Evolutionary conservation across 257 asterid species (phyloP).

Genomic region (Solanum chaucha): DNA sequence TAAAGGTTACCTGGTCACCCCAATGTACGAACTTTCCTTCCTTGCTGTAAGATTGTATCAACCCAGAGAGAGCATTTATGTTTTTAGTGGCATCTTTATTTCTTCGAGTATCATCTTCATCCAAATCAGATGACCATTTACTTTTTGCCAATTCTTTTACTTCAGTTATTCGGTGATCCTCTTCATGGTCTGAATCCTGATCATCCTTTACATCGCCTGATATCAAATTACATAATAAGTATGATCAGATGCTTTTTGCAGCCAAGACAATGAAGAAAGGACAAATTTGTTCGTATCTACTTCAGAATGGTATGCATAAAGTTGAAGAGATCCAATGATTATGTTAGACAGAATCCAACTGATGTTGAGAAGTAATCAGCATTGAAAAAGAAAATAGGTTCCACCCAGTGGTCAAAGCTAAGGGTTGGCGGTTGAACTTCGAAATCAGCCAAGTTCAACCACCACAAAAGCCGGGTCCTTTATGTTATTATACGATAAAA

Average conservation of each 20-base stretch:
- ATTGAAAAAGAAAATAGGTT: background rate
- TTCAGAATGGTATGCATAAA: background rate
- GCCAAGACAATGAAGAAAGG: background rate
- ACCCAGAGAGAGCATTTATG: constrained; percentile 36
- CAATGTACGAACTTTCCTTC: constrained; percentile 94
- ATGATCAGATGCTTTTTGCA: constrained; percentile 1
- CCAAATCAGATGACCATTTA: constrained; percentile 87
- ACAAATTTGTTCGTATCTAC: background rate
- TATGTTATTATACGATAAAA: background rate
- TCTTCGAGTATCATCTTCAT: constrained; percentile 48
- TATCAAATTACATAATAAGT: constrained; percentile 2
- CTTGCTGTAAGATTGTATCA: constrained; percentile 48
- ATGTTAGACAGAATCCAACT: background rate
- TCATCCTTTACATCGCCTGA: constrained; percentile 34
- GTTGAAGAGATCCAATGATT: background rate
- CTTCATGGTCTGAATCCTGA: constrained; percentile 28
- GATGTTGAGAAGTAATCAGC: background rate
- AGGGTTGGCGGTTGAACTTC: background rate
- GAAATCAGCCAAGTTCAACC: background rate
- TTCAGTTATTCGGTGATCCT: constrained; percentile 35
- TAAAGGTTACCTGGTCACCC: constrained; percentile 82
- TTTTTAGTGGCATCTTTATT: constrained; percentile 27
- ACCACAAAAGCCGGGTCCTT: background rate
- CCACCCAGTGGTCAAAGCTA: background rate
- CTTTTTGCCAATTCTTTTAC: constrained; percentile 82